Percentiles rank a stretch among this genome's conserved stretches.
Evolutionary conservation across 2,329 filamentous ascomycete species (phyloP).

Genomic region (Akanthomyces dipterigenus): DNA sequence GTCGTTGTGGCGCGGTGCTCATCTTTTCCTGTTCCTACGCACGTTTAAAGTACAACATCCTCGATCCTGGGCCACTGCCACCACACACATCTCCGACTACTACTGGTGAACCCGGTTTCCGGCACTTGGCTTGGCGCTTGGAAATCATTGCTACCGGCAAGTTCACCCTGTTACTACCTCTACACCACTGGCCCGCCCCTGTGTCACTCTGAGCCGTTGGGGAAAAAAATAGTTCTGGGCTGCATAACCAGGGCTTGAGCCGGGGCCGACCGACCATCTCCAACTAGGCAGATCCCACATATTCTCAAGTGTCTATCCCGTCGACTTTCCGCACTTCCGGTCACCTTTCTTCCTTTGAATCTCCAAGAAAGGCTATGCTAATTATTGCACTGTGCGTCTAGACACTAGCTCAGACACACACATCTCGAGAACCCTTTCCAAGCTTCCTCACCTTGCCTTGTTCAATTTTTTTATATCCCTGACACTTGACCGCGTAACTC

Average conservation of each 20-base stretch:
- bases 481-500: not conserved
- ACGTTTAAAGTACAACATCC: not conserved
- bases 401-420: not conserved
- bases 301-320: not conserved
- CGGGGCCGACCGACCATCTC: slow-evolving; percentile 2
- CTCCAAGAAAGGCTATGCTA: not conserved
- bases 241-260: not conserved
- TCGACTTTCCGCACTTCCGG: slow-evolving; percentile 1
- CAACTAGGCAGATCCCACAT: slow-evolving; percentile 7
- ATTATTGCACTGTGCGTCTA: not conserved
- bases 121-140: not conserved
- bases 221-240: not conserved
- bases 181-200: not conserved
- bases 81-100: not conserved
- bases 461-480: not conserved
- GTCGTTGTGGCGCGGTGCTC: not conserved
- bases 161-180: not conserved
- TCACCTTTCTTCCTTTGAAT: not conserved
- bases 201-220: not conserved
- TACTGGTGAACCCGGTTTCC: not conserved
- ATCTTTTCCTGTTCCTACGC: not conserved
- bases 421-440: not conserved
- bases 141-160: not conserved
- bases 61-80: not conserved
- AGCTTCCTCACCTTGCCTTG: not conserved